A percentile compares a stretch with the other conserved stretches of the same genome.
These are phyloP conservation scores for Hypoxylon sp. DNA, from an alignment of 2,329 filamentous ascomycete genomes.

Conservation along the genomic window DNA sequence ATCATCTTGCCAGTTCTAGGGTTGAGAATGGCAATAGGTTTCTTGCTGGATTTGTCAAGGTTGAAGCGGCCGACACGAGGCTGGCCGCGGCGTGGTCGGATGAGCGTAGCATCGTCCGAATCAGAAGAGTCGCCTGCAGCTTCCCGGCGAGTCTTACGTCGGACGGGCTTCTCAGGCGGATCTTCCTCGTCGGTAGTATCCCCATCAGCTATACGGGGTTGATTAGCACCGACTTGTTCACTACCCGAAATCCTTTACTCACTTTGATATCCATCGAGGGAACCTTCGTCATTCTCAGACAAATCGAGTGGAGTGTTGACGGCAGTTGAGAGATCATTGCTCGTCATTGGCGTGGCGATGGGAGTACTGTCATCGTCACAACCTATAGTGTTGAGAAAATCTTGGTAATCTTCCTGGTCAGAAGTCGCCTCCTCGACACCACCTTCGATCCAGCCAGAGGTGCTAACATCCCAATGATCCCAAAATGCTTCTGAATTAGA, in stretches of 20 bases:
- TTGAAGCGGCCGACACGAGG: conserved; percentile 65
- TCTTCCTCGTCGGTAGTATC: conserved; percentile 70
- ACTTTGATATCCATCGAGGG: conserved; percentile 68
- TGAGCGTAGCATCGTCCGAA: conserved; percentile 58
- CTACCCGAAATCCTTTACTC: conserved; percentile 50
- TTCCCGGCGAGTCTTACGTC: conserved; percentile 57
- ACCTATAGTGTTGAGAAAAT: conserved; percentile 47
- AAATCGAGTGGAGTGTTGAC: conserved; percentile 46
- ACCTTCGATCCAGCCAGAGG: conserved; percentile 51
- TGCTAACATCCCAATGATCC: conserved; percentile 65
- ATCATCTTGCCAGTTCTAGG: conserved; percentile 68
- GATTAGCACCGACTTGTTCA: conserved; percentile 50
- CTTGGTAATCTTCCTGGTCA: conserved; percentile 54
- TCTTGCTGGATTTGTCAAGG: conserved; percentile 61
- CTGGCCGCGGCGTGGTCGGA: conserved; percentile 58
- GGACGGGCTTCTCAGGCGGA: conserved; percentile 56
- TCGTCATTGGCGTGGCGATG: conserved; percentile 52
- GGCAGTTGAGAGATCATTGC: conserved; percentile 46
- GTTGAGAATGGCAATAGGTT: conserved; percentile 67
- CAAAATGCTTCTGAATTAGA: conserved; percentile 68
- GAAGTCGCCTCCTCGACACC: conserved; percentile 46
- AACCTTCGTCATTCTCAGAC: conserved; percentile 50
- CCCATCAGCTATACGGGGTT: conserved; percentile 59
- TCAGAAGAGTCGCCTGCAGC: conserved; percentile 54
- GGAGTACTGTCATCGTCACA: conserved; percentile 55